Evolutionary conservation across 176 grass and related monocot species (phyloP), one percentile per base, ranked within the genome.

Genomic region (Oryza glumipatula): DNA sequence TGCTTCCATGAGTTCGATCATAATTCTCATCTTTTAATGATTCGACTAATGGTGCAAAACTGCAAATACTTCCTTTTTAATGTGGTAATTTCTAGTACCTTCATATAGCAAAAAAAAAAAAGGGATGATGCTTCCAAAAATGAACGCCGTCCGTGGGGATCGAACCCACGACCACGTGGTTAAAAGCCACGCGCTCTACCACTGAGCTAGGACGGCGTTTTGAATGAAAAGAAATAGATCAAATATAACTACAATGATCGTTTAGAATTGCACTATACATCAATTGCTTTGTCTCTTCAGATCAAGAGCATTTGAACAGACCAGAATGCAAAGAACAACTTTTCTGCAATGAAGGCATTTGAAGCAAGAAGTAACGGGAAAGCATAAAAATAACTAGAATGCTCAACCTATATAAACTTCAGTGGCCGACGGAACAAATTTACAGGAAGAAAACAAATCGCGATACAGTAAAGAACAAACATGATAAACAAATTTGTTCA

Each of bases 171-270:
- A 74, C 89, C 84, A 90, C 89, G 84, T 80, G 84, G 75, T 90
- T 90, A 90, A 90, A 90, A 87, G 89, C 84, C 80, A 83, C 84
- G 89, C 75, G 89, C 88, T 90, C 80, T 90, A 90, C 88, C 75
- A 83, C 88, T 83, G 80, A 83, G 80, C 80, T 90, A 87, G 84
- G 80, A 82, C 79, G 83, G 88, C 78, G 2, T 1, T 0, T 5
- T 6, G 13, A 0, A 4, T 10, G 9, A 1, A 10, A 11, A 0
- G 0, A 54, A 56, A 56, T 52, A 52, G 2, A 49, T 49, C 3
- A 49, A 4, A 1, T 15, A 49, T 3, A 49, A 15, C 3, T 49
- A 49, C 12, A 12, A 49, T 49, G 13, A 9, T 44, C 1, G 43
- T 44, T 44, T 10, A 44, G 2, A 44, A 44, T 44, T 2, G 2